Evolutionary conservation across 495 filamentous ascomycete species (phyloP), one percentile per base, ranked within the genome.

Genomic region (Neurospora sp.): DNA sequence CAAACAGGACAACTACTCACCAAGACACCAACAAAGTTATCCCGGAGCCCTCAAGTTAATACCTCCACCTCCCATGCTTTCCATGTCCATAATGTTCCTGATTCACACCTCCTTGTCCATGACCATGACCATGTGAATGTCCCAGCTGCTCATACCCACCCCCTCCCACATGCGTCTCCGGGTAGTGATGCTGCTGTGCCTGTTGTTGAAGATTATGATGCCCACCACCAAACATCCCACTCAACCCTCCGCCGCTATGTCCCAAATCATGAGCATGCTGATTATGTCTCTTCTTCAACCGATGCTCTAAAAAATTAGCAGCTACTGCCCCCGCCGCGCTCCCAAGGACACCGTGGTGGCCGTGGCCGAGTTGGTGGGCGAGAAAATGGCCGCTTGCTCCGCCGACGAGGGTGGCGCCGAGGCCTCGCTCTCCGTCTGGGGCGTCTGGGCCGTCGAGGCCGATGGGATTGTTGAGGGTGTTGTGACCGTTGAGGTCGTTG

Each of bases 281-380:
- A 39, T 71, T 73, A 18, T 84, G 79, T n/a, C 75, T 62, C 31
- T 78, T 71, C 75, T 86, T 82, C 38, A 85, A 73, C 76, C 86
- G 84, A 37, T 85, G 77, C 77, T 87, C 83, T 16, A 88, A 74
- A 6, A 85, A 79, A 54, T 89, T 90, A 20, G 89, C 89, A 0
- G 86, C 88, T 3, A 89, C 80, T 1, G 88, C 89, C 0, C 89
- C 89, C 3, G 84, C 87, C 0, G 87, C 83, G 9, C 83, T 75
- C 0, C 88, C 89, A 0, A 84, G 78, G 2, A 87, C 71, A 9
- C 86, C 88, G 9, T 85, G 86, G 7, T 90, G 74, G 8, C 81
- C 77, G 0, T 66, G 54, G 0, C 79, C 78, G 1, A 82, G 69
- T 72, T 81, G 81, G 46, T 88, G 81, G 0, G 86, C 89, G 0